Conservation (phyloP, 495 filamentous ascomycete genomes). For the Mytilinidion resinicola region DNA sequence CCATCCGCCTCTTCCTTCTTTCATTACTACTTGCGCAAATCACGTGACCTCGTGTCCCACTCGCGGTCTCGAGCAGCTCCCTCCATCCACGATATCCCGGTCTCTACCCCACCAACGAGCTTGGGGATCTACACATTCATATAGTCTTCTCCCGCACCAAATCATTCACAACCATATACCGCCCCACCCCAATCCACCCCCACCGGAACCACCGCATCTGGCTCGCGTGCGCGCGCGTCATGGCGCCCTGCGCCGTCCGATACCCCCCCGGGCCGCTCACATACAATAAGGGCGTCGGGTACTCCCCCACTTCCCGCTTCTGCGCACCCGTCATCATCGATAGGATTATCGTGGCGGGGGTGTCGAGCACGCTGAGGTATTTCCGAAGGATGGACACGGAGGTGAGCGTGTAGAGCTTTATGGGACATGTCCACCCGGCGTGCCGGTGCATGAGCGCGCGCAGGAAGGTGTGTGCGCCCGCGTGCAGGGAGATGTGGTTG, state of each 20-base stretch:
- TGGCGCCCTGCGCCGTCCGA: conserved; percentile 69
- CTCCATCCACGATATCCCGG: too few relatives aligned
- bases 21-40: too few relatives aligned
- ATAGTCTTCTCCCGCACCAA: conserved; percentile 55
- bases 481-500: conserved; percentile 83
- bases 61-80: too few relatives aligned
- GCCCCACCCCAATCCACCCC: conserved; percentile 84
- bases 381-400: conserved; percentile 66
- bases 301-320: conserved; percentile 34
- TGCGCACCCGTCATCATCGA: conserved; percentile 28
- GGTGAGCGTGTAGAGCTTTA: conserved; percentile 76
- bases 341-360: conserved; percentile 52
- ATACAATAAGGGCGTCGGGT: conserved; percentile 56
- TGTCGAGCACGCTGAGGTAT: conserved; percentile 71
- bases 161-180: conserved; percentile 97
- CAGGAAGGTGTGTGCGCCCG: conserved; percentile 71
- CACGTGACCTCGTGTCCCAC: too few relatives aligned
- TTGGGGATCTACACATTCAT: conserved; percentile 3
- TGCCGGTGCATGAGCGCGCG: conserved; percentile 54
- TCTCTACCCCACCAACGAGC: too few relatives aligned
- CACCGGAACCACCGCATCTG: conserved; percentile 99
- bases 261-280: conserved; percentile 57
- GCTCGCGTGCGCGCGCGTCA: conserved; percentile 81
- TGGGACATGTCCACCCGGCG: conserved; percentile 61
- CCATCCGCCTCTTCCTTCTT: too few relatives aligned